Evolutionary conservation across 441 rosid species (phyloP).

Genomic region (Cnidoscolus chayamansa): DNA sequence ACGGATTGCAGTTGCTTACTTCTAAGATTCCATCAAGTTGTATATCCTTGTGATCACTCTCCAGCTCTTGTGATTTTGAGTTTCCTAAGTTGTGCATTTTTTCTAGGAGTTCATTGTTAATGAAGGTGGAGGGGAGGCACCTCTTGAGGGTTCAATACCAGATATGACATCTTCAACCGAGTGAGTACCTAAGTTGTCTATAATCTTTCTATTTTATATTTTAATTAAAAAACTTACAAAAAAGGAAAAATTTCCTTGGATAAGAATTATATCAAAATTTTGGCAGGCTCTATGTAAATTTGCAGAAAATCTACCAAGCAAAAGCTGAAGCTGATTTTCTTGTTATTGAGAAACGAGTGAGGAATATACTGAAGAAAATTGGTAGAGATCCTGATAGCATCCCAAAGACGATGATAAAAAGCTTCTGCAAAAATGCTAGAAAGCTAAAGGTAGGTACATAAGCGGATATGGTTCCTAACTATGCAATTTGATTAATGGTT

Average conservation of each 20-base stretch:
- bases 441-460: conserved; percentile 64
- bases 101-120: conserved; percentile 76
- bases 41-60: not conserved
- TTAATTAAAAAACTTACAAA: not conserved
- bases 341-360: conserved; percentile 60
- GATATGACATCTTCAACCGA: conserved; percentile 99
- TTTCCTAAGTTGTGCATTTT: conserved; percentile 15
- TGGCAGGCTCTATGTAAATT: conserved; percentile 74
- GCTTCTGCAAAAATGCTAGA: conserved; percentile 89
- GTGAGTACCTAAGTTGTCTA: conserved; percentile 41
- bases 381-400: conserved; percentile 70
- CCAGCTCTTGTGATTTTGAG: conserved; percentile 3
- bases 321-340: conserved; percentile 88
- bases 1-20: too few relatives aligned
- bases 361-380: conserved; percentile 54
- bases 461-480: too few relatives aligned
- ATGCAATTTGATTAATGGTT: not conserved
- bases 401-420: conserved; percentile 56
- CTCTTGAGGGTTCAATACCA: conserved; percentile 93
- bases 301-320: conserved; percentile 85
- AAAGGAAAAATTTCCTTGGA: not conserved
- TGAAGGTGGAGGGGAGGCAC: conserved; percentile 88
- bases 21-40: not conserved
- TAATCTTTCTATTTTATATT: not conserved
- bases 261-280: conserved; percentile 15